Evolutionary conservation across 148 eudicot species (phyloP), one percentile per base, ranked within the genome.

Genomic region (Vaccinium darrowii): DNA sequence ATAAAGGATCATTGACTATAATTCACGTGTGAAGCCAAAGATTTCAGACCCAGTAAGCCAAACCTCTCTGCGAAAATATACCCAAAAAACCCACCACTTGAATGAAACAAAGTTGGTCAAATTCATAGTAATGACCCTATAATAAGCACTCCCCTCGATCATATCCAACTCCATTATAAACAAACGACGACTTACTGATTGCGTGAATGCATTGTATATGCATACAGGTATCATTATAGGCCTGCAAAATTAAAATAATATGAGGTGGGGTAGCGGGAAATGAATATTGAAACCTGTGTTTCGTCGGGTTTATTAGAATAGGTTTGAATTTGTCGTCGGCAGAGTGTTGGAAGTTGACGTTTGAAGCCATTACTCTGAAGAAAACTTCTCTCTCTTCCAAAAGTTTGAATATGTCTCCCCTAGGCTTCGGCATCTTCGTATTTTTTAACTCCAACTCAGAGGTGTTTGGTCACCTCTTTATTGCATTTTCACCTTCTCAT

Each of bases 21-120:
- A 65, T n/a, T 13, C 43, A 69, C 1, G 74, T 27, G 39, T 69
- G 39, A 69, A 69, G 39, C 16, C 74, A 69, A 23, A 63, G 39
- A 69, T 69, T 27, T 27, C 74, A 27, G 74, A 84, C 47, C 56
- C 58, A 76, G 27, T 33, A 76, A 60, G 27, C 63, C 81, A 51
- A 81, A n/a, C 18, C 3, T n/a, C 65, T 72, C 54, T 16, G 57
- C 15, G 62, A 65, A 18, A 30, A n/a, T 62, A 84, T 76, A 25
- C 16, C 73, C 74, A 12, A 19, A 84, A 83, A 13, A 18, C n/a
- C 76, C 8, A 33, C 23, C 52, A 49, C 10, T 27, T 62, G 27
- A 19, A 65, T 65, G 43, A 84, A 52, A 54, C 54, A 65, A 9
- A 33, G 67, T 65, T 67, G 82, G 77, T 65, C 82, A 51, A 65